These are phyloP conservation scores for Artemisia annua DNA, from an alignment of 129 eudicot genomes.

Conservation along the genomic window DNA sequence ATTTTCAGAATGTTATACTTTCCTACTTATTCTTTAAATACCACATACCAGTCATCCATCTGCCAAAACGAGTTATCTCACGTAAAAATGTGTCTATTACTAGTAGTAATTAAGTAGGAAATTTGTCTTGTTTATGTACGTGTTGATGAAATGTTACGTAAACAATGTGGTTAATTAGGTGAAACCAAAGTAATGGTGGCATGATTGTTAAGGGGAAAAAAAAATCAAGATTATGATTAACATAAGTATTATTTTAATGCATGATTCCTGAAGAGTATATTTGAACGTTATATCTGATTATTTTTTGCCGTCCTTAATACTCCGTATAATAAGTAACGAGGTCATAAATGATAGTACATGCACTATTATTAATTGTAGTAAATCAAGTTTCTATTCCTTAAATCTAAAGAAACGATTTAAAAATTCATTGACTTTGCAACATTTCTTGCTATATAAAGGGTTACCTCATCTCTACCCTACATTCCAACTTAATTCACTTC, in stretches of 20 bases:
- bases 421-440: slow-evolving; percentile 19
- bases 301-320: slow-evolving; percentile 37
- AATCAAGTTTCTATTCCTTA: slow-evolving; percentile 15
- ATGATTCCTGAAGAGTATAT: slow-evolving; percentile 16
- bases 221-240: too few species aligned
- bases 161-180: too few species aligned
- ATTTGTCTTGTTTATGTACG: too few species aligned
- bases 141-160: too few species aligned
- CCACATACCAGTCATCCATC: too few species aligned
- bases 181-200: too few species aligned
- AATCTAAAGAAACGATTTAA: slow-evolving; percentile 4
- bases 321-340: slow-evolving; percentile 25
- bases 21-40: too few species aligned
- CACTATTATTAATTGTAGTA: slow-evolving; percentile 22
- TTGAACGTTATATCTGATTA: slow-evolving; percentile 13
- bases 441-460: slow-evolving; percentile 26
- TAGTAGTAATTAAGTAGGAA: too few species aligned
- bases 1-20: too few species aligned
- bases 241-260: background rate
- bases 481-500: background rate
- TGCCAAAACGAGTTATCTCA: too few species aligned
- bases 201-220: too few species aligned
- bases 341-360: slow-evolving; percentile 25
- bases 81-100: too few species aligned
- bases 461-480: slow-evolving; percentile 5